Conservation (phyloP, 2,329 filamentous ascomycete genomes). For the Apiospora phragmitis region DNA sequence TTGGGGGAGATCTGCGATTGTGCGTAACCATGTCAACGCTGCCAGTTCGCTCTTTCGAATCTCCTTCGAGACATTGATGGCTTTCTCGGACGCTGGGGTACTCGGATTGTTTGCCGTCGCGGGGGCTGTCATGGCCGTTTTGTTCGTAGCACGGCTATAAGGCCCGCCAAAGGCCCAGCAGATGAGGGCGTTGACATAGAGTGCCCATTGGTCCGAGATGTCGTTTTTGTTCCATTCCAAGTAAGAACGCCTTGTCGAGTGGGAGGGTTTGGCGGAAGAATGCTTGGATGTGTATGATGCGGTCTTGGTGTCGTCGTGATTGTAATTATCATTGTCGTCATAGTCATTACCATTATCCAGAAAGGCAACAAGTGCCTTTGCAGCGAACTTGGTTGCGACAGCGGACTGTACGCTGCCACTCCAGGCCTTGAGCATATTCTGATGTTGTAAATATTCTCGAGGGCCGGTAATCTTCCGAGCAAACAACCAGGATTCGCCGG, state of each 20-base stretch:
- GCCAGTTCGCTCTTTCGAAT: slow-evolving; percentile 37
- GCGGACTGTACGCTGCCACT: slow-evolving; percentile 37
- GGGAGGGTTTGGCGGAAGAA: neutral
- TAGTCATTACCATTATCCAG: slow-evolving; percentile 32
- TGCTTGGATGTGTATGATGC: neutral
- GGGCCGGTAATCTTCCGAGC: slow-evolving; percentile 50
- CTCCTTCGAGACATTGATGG: slow-evolving; percentile 29
- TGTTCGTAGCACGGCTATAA: neutral
- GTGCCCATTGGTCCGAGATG: slow-evolving; percentile 84
- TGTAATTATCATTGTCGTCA: slow-evolving; percentile 13
- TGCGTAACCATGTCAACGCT: slow-evolving; percentile 34
- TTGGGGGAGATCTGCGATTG: slow-evolving; percentile 41
- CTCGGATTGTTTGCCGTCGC: neutral
- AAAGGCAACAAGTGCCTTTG: slow-evolving; percentile 50
- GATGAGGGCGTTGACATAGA: slow-evolving; percentile 59
- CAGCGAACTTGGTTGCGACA: slow-evolving; percentile 50
- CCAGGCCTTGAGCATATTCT: slow-evolving; percentile 43
- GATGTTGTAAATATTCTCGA: slow-evolving; percentile 46
- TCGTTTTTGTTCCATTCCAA: slow-evolving; percentile 52
- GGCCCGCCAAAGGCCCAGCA: slow-evolving; percentile 57
- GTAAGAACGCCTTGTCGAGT: neutral
- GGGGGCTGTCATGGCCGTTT: neutral
- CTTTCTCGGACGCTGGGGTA: slow-evolving; percentile 19
- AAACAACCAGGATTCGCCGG: slow-evolving; percentile 60
- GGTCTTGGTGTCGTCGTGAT: neutral